A percentile compares a stretch with the other conserved stretches of the same genome.
These are phyloP conservation scores for Mesembryanthemum crystallinum DNA, from an alignment of 148 eudicot genomes.

Conservation along the genomic window DNA sequence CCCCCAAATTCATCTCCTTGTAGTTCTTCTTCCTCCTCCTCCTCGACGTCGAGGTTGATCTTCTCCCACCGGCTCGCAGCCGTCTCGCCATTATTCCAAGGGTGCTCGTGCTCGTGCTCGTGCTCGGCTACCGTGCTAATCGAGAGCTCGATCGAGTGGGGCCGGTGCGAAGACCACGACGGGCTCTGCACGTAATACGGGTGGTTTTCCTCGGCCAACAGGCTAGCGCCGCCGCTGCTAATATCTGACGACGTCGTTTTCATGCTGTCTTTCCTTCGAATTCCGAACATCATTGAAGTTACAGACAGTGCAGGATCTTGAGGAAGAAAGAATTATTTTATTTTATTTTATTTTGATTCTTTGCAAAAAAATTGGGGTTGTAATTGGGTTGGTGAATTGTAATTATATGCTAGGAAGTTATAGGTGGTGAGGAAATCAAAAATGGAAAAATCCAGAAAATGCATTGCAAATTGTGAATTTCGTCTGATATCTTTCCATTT, in stretches of 20 bases:
- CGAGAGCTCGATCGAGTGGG: background rate
- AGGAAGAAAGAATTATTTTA: no score
- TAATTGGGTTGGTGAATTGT: no score
- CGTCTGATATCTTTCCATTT: background rate
- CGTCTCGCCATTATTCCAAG: background rate
- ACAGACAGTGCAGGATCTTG: no score
- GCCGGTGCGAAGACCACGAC: background rate
- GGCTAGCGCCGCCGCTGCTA: background rate
- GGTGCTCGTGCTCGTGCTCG: no score
- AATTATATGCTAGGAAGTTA: background rate
- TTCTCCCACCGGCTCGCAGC: background rate
- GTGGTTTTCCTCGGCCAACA: no score
- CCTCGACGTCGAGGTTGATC: constrained; percentile 2
- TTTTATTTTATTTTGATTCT: no score
- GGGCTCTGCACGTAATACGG: constrained; percentile 7
- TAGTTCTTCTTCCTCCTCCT: background rate
- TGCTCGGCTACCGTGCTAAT: background rate
- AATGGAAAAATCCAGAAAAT: background rate
- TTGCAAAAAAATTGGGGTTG: no score
- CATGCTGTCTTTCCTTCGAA: background rate
- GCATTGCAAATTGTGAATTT: background rate
- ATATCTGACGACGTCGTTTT: background rate
- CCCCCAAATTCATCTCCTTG: no score
- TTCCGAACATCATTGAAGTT: background rate
- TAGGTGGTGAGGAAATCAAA: background rate